A percentile compares a stretch with the other conserved stretches of the same genome.
phyloP scores from a whole-genome alignment of 2,329 filamentous ascomycete genomes.

The Monilinia aucupariae region DNA sequence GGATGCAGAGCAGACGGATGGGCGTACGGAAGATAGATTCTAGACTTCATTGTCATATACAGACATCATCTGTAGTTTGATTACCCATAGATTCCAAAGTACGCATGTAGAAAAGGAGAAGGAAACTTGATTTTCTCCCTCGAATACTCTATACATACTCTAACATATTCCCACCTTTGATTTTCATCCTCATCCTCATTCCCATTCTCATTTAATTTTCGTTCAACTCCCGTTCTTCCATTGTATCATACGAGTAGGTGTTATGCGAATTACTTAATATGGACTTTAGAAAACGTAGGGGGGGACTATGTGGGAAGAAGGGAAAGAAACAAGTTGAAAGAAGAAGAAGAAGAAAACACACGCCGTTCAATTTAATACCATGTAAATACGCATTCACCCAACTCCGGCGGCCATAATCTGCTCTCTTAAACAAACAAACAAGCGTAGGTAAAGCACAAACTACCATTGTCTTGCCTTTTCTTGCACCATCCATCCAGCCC shows the following conservation, averaged over 20 bases:
- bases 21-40: neutral
- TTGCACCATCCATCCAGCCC: neutral
- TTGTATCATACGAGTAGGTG: neutral
- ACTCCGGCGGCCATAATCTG: constrained; percentile 34
- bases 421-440: constrained; percentile 30
- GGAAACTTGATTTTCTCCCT: neutral
- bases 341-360: constrained; percentile 10
- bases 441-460: constrained; percentile 14
- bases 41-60: neutral
- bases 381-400: constrained; percentile 25
- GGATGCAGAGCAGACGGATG: neutral
- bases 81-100: neutral
- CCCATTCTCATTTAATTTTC: neutral
- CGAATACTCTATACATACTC: constrained; percentile 22
- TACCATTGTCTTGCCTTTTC: constrained; percentile 13
- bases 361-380: constrained; percentile 20
- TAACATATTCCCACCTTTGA: neutral
- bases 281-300: neutral
- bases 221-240: neutral
- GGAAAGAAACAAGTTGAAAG: neutral
- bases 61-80: neutral
- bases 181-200: neutral
- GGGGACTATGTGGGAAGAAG: no score
- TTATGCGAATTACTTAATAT: neutral
- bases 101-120: neutral